Conservation (phyloP, 768 basidiomycete species). For the Podaxis sp. region DNA sequence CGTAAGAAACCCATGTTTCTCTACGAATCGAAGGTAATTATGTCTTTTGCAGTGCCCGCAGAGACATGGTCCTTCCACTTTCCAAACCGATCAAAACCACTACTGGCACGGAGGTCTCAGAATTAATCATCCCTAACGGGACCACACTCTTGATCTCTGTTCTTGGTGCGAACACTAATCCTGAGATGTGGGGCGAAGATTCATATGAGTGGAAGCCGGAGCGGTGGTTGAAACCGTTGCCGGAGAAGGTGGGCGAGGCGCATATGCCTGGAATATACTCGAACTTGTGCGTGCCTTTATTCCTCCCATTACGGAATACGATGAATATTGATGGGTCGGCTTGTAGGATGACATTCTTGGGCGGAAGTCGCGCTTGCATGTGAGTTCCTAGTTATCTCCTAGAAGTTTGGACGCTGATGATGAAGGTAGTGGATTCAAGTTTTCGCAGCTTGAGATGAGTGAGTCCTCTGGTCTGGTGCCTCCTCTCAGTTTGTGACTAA, state of each 20-base stretch:
- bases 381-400: background rate
- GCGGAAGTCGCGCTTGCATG: slow-evolving; percentile 20
- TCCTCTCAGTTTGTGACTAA: background rate
- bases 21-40: background rate
- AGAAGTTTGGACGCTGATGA: background rate
- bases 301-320: background rate
- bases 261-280: slow-evolving; percentile 23
- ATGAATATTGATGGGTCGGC: background rate
- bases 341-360: slow-evolving; percentile 21
- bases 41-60: slow-evolving; percentile 12
- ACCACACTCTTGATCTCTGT: slow-evolving; percentile 41
- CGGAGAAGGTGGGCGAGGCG: slow-evolving; percentile 23
- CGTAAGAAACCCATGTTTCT: slow-evolving; percentile 19
- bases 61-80: slow-evolving; percentile 39
- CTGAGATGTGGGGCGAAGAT: slow-evolving; percentile 42
- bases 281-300: slow-evolving; percentile 14
- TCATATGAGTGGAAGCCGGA: slow-evolving; percentile 43
- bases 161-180: slow-evolving; percentile 32
- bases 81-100: slow-evolving; percentile 38
- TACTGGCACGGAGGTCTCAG: slow-evolving; percentile 32
- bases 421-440: slow-evolving; percentile 20
- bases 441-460: slow-evolving; percentile 22
- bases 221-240: slow-evolving; percentile 38
- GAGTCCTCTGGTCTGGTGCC: slow-evolving; percentile 16
- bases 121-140: slow-evolving; percentile 41